Evolutionary conservation across 2,329 filamentous ascomycete species (phyloP).

Genomic region (Nannizzia gypsea): DNA sequence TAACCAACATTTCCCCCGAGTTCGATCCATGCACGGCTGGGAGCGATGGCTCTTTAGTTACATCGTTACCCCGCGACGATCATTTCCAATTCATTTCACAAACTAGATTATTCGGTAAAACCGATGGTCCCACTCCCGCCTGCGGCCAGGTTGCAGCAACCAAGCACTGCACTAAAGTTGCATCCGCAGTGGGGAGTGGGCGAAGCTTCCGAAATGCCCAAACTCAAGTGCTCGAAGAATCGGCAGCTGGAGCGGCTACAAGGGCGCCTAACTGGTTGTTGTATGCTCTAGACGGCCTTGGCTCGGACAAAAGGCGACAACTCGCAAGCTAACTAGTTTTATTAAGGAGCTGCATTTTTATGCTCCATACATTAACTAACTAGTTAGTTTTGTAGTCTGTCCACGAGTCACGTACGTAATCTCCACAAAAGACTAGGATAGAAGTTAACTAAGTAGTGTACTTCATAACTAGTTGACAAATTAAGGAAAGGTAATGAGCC

Average conservation of each 20-base stretch:
- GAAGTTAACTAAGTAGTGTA: too few relatives aligned
- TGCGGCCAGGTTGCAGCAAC: background rate
- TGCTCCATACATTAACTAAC: too few relatives aligned
- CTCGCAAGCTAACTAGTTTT: background rate
- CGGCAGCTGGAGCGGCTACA: background rate
- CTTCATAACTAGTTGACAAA: too few relatives aligned
- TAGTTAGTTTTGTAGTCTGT: too few relatives aligned
- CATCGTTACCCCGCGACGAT: too few relatives aligned
- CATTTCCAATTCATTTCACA: too few relatives aligned
- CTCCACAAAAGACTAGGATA: too few relatives aligned
- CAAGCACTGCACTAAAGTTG: background rate
- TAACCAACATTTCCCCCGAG: background rate
- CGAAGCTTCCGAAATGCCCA: background rate
- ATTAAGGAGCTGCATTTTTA: background rate
- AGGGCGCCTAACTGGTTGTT: background rate
- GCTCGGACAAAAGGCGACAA: background rate
- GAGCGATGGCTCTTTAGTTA: too few relatives aligned
- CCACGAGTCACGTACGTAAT: background rate
- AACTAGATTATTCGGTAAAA: background rate
- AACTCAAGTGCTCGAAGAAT: background rate
- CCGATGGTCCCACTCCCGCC: background rate
- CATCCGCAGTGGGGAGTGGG: background rate
- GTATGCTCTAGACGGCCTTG: background rate
- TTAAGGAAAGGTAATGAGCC: too few relatives aligned
- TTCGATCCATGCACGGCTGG: background rate